Evolutionary conservation across 2,329 filamentous ascomycete species (phyloP).

Genomic region (Podosphaera xanthii): DNA sequence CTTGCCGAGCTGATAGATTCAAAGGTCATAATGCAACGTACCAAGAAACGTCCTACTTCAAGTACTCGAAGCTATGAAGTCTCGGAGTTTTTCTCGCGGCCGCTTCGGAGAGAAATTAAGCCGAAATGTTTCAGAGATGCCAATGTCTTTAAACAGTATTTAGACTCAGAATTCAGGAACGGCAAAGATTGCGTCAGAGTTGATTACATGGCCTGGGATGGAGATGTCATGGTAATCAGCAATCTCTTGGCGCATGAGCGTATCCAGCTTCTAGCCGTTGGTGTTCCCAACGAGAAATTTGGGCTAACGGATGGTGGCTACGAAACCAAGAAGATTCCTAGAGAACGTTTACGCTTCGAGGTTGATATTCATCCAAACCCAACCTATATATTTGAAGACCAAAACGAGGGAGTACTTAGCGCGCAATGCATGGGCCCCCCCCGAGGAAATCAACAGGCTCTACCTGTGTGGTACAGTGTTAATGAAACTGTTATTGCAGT

Average conservation of each 20-base stretch:
- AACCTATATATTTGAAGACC: constrained; percentile 31
- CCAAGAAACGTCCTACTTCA: constrained; percentile 31
- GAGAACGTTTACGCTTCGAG: constrained; percentile 39
- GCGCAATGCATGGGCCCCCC: constrained; percentile 15
- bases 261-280: constrained; percentile 27
- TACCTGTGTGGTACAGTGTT: constrained; percentile 54
- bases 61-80: constrained; percentile 36
- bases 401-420: constrained; percentile 21
- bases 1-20: constrained; percentile 7
- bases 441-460: constrained; percentile 18
- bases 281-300: constrained; percentile 40
- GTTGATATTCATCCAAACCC: constrained; percentile 35
- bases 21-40: constrained; percentile 29
- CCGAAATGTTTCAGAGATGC: constrained; percentile 34
- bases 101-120: constrained; percentile 32
- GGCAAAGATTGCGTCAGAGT: constrained; percentile 19
- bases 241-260: constrained; percentile 39
- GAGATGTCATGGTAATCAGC: constrained; percentile 40
- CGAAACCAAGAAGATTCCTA: constrained; percentile 44
- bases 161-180: constrained; percentile 28
- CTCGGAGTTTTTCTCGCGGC: constrained; percentile 31
- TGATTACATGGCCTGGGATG: constrained; percentile 35
- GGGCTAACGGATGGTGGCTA: constrained; percentile 52
- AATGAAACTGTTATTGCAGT: constrained; percentile 32
- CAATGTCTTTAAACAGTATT: constrained; percentile 30